phyloP scores from a whole-genome alignment of 345 rosid species.

The Dimocarpus longan region DNA sequence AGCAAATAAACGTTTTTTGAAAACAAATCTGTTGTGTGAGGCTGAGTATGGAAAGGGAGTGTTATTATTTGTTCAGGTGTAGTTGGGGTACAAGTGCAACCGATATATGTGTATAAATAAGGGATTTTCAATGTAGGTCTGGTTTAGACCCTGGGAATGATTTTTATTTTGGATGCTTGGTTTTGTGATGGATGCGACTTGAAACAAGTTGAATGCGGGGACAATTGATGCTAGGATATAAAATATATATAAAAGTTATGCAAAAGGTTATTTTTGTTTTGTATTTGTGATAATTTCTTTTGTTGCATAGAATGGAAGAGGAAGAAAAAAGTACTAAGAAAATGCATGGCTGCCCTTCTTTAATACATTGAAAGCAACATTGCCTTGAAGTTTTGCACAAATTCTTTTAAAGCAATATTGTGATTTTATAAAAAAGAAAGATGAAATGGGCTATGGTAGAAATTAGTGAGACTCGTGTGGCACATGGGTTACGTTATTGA shows the following conservation, averaged over 20 bases:
- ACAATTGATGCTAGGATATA: too few species aligned
- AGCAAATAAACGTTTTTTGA: neutral
- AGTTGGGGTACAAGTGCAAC: neutral
- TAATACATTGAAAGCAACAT: too few species aligned
- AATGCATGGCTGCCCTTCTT: too few species aligned
- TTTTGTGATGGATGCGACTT: too few species aligned
- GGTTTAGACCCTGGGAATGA: neutral
- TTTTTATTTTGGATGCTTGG: too few species aligned
- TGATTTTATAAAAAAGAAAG: neutral
- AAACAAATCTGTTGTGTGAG: neutral
- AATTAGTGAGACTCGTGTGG: conserved; percentile 10
- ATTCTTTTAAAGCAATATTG: neutral
- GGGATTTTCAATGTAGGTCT: too few species aligned
- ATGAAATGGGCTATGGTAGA: neutral
- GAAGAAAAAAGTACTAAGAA: too few species aligned
- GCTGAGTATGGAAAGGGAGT: neutral
- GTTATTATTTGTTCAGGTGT: neutral
- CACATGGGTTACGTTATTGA: conserved; percentile 19
- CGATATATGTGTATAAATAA: neutral
- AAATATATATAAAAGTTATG: too few species aligned
- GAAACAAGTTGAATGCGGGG: too few species aligned
- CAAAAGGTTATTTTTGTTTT: neutral
- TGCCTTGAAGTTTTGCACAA: neutral
- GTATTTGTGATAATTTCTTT: neutral
- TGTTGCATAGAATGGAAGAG: neutral